Evolutionary conservation across 495 filamentous ascomycete genomes (phyloP).

Genomic region (Tetracladium setigerum): DNA sequence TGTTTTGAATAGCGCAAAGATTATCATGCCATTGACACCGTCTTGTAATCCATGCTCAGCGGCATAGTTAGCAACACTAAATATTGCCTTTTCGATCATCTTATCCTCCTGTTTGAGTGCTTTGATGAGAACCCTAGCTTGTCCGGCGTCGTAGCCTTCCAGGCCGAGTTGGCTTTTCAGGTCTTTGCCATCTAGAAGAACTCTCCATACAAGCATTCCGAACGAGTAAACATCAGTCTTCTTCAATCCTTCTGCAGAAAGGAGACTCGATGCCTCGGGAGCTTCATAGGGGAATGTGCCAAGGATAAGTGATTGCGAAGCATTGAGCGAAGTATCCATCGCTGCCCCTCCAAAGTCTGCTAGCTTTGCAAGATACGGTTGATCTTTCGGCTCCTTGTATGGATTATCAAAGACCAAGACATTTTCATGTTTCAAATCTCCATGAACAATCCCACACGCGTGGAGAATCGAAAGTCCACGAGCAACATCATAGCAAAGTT

Average conservation of each 20-base stretch:
- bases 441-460: conserved; percentile 1
- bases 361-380: background rate
- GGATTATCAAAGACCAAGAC: background rate
- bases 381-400: background rate
- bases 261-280: background rate
- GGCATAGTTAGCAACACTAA: too few species aligned
- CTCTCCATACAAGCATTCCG: background rate
- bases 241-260: background rate
- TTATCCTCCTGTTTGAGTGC: too few species aligned
- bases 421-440: conserved; percentile 1
- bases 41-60: too few species aligned
- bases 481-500: conserved; percentile 3
- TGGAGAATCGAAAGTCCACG: background rate
- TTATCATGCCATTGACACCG: too few species aligned
- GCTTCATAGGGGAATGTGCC: background rate
- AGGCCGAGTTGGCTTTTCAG: too few species aligned
- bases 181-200: background rate
- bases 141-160: too few species aligned
- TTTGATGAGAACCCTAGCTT: too few species aligned
- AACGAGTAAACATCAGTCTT: conserved; percentile 1
- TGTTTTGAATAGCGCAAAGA: too few species aligned
- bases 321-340: background rate
- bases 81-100: too few species aligned
- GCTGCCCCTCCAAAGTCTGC: background rate
- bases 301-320: too few species aligned